Conservation (phyloP, 2,329 filamentous ascomycete genomes). For the Grosmannia huntii region DNA sequence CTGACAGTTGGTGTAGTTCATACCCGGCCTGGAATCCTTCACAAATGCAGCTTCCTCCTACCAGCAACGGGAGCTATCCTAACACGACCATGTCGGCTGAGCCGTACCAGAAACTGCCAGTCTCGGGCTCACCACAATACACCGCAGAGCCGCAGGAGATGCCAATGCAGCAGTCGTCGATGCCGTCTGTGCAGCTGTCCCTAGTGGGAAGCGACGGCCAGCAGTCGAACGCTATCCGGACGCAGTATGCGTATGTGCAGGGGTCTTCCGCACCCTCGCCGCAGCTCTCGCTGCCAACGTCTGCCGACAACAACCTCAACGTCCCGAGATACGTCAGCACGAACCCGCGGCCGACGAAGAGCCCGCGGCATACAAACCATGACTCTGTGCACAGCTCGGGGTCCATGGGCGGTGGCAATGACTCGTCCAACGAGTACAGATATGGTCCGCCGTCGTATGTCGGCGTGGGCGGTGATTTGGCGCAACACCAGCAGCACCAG, state of each 20-base stretch:
- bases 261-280: slow-evolving; percentile 36
- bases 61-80: slow-evolving; percentile 22
- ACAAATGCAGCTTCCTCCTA: slow-evolving; percentile 28
- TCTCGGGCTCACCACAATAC: slow-evolving; percentile 34
- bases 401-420: slow-evolving; percentile 32
- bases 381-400: slow-evolving; percentile 38
- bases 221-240: slow-evolving; percentile 31
- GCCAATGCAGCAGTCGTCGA: slow-evolving; percentile 37
- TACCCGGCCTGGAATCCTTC: slow-evolving; percentile 43
- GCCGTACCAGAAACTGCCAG: slow-evolving; percentile 39
- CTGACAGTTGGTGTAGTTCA: slow-evolving; percentile 26
- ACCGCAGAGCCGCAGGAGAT: slow-evolving; percentile 40
- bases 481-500: slow-evolving; percentile 17
- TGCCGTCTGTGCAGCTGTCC: slow-evolving; percentile 41
- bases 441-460: slow-evolving; percentile 36
- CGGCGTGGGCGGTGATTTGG: slow-evolving; percentile 23
- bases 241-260: slow-evolving; percentile 43
- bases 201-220: slow-evolving; percentile 36
- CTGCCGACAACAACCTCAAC: slow-evolving; percentile 29
- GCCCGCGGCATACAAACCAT: slow-evolving; percentile 40
- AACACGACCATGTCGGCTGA: slow-evolving; percentile 36
- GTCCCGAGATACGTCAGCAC: slow-evolving; percentile 45
- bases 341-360: slow-evolving; percentile 42
- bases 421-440: slow-evolving; percentile 41
- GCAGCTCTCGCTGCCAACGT: slow-evolving; percentile 32